Evolutionary conservation across 176 grass and related monocot genomes (phyloP), one percentile per base, ranked within the genome.

Genomic region (Avena insularis): DNA sequence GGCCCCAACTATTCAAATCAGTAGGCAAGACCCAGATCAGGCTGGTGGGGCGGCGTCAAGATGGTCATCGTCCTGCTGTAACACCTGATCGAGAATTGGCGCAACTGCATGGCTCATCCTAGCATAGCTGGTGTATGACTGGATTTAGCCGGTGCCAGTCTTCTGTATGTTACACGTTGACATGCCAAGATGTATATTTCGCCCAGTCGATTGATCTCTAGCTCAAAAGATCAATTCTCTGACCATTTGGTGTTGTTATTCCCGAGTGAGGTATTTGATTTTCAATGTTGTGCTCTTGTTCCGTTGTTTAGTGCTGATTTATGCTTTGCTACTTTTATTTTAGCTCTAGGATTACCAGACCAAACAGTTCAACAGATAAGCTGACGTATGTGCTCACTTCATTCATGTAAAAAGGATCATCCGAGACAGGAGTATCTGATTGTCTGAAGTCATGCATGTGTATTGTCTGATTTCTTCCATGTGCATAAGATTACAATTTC

Each of bases 11-110:
- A 72, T 97, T 70, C 91, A 94, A 83, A 94, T 97, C 63, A 90
- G 69, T 69, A 93, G 93, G 83, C 75, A 85, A 6, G 95, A 97
- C 11, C 71, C 64, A 17, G 79, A 64, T 75, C 84, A 91, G 43
- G 64, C 84, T 8, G 45, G 84, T 17, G 65, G 75, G 75, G 69
- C 85, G 33, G 86, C 87, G 20, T 79, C 86, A 14, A 68, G 84
- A 58, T 91, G 74, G 87, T 94, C 64, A 36, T 67, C 92, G 5
- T 80, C 88, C 75, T 97, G 95, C 89, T 97, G 95, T 83, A 88
- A 90, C 85, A 91, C 84, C 79, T 96, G 88, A 90, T 82, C 17
- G 31, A 20, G n/a, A 2, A 4, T 15, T 15, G 75, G 64, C 20
- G 4, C 25, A 82, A 87, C 29, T 79, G 74, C 79, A 79, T 7